Percentiles rank a stretch among this genome's conserved stretches.
These are phyloP conservation scores for Oxytropis ochrocephala DNA, from an alignment of 306 rosid genomes.

Conservation along the genomic window DNA sequence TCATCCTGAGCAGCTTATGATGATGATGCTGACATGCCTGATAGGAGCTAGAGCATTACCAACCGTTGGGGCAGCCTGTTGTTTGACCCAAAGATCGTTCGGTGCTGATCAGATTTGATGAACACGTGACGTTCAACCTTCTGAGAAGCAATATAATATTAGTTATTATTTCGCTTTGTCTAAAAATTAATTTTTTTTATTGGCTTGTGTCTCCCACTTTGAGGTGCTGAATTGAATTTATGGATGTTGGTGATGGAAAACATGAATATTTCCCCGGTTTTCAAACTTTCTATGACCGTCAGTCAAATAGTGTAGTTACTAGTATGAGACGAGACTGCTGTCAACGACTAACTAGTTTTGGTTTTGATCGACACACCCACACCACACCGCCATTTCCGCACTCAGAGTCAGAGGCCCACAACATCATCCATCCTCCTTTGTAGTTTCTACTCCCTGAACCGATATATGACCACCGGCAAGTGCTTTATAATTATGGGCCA, in stretches of 20 bases:
- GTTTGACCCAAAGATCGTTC: no score
- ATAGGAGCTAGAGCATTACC: no score
- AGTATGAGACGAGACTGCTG: not conserved
- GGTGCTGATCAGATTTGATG: no score
- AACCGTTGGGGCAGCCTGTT: no score
- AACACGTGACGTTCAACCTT: no score
- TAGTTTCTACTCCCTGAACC: not conserved
- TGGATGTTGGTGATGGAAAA: not conserved
- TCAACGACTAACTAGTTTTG: not conserved
- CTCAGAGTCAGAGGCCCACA: constrained; percentile 16
- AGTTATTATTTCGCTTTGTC: no score
- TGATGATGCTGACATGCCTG: no score
- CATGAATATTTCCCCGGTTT: not conserved
- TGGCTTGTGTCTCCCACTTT: no score
- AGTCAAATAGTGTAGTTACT: not conserved
- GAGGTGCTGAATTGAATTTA: no score
- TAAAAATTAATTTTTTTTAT: no score
- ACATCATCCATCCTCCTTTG: constrained; percentile 16
- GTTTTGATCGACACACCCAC: constrained; percentile 12
- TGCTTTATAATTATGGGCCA: constrained; percentile 20
- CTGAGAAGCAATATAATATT: no score
- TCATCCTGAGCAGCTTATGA: no score
- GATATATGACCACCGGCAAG: constrained; percentile 13
- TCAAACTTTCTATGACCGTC: not conserved
- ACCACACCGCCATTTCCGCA: constrained; percentile 25